Evolutionary conservation across 2,329 filamentous ascomycete species (phyloP).

Genomic region (Aureobasidium sp.): DNA sequence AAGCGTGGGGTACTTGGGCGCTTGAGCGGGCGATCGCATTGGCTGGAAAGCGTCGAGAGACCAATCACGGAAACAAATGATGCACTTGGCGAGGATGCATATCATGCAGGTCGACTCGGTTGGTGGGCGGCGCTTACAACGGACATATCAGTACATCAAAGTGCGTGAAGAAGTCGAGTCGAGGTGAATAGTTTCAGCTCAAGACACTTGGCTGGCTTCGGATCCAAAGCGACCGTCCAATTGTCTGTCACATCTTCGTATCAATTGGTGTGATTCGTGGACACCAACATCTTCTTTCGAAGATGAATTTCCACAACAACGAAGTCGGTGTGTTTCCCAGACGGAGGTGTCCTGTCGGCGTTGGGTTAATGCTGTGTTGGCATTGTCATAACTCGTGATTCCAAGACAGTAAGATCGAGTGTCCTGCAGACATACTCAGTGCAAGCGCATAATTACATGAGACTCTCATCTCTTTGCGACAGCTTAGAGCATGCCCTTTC

Average conservation of each 20-base stretch:
- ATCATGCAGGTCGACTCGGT: slow-evolving; percentile 3
- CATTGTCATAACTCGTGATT: slow-evolving; percentile 5
- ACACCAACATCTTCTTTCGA: neutral
- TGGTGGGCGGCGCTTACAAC: slow-evolving; percentile 5
- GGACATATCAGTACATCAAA: neutral
- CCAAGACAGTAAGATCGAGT: neutral
- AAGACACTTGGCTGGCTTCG: neutral
- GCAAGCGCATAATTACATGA: neutral
- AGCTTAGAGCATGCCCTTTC: slow-evolving; percentile 76
- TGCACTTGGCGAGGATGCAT: neutral
- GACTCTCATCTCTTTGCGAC: neutral
- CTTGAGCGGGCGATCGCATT: slow-evolving; percentile 10
- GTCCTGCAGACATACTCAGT: neutral
- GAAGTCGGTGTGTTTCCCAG: neutral
- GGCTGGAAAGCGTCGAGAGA: neutral
- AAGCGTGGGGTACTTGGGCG: slow-evolving; percentile 10
- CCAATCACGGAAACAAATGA: neutral
- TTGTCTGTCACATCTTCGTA: neutral
- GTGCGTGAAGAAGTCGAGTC: neutral
- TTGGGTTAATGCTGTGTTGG: neutral
- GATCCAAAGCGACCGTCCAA: neutral
- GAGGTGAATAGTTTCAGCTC: neutral
- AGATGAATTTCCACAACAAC: neutral
- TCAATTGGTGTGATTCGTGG: neutral
- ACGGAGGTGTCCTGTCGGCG: neutral